These are phyloP conservation scores for Oxyria digyna DNA, from an alignment of 148 eudicot genomes.

Conservation along the genomic window DNA sequence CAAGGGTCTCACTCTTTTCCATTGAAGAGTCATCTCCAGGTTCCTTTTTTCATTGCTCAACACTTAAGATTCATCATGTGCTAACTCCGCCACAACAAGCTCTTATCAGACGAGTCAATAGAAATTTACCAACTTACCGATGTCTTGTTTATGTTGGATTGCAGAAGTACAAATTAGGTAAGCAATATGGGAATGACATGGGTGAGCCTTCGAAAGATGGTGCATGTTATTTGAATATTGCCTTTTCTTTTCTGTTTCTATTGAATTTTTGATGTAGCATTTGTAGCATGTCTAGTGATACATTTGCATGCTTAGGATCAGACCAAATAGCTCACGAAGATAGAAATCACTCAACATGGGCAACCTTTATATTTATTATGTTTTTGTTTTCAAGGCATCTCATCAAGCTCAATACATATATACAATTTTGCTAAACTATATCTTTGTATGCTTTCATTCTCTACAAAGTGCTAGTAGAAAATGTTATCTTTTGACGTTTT, in stretches of 20 bases:
- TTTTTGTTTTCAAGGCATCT: too few relatives aligned
- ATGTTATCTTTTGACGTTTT: too few relatives aligned
- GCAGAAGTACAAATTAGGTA: constrained; percentile 84
- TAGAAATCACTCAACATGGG: not conserved
- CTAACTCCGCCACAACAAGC: not conserved
- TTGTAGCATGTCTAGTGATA: not conserved
- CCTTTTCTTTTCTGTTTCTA: not conserved
- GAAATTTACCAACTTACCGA: not conserved
- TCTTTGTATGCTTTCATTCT: too few relatives aligned
- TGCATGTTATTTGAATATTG: constrained; percentile 27
- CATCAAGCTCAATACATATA: too few relatives aligned
- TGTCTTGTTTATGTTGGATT: constrained; percentile 20
- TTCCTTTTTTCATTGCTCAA: constrained; percentile 12
- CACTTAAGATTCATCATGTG: constrained; percentile 3
- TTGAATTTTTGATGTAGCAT: not conserved
- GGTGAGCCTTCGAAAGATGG: constrained; percentile 69
- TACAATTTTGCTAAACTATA: too few relatives aligned
- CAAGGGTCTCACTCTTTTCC: constrained; percentile 78
- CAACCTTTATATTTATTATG: too few relatives aligned
- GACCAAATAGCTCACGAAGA: not conserved
- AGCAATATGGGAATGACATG: constrained; percentile 75
- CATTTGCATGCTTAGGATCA: not conserved
- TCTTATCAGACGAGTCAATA: not conserved
- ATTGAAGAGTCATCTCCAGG: constrained; percentile 82
- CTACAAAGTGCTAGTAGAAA: too few relatives aligned